Conservation (phyloP, 345 rosid species). For the Camelina hispida region DNA sequence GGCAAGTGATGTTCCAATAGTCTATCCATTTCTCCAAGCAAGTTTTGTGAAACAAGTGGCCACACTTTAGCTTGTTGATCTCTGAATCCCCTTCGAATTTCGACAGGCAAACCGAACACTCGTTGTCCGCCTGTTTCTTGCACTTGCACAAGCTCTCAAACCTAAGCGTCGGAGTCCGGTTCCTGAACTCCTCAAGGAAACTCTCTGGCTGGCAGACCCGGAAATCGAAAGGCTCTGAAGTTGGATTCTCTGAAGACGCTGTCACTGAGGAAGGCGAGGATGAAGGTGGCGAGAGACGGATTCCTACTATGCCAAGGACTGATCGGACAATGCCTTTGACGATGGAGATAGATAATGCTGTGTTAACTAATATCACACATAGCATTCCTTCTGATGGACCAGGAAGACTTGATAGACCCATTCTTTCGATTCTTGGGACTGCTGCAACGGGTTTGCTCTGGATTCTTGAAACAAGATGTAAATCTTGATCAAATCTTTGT, state of each 20-base stretch:
- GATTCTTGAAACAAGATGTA: conserved; percentile 2
- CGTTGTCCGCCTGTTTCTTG: conserved; percentile 57
- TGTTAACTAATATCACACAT: conserved; percentile 76
- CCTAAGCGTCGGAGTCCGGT: conserved; percentile 56
- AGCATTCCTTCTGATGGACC: conserved; percentile 92
- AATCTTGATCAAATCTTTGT: conserved; percentile 16
- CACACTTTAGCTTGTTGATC: conserved; percentile 68
- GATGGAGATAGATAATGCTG: conserved; percentile 80
- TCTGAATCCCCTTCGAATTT: conserved; percentile 65
- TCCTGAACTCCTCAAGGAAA: conserved; percentile 71
- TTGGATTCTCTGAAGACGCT: conserved; percentile 35
- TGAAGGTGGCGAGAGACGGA: conserved; percentile 53
- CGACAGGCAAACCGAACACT: conserved; percentile 72
- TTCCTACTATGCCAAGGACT: conserved; percentile 69
- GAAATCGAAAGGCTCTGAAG: conserved; percentile 52
- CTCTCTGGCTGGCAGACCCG: conserved; percentile 48
- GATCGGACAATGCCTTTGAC: conserved; percentile 69
- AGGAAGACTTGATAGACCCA: conserved; percentile 92
- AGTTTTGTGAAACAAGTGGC: conserved; percentile 69
- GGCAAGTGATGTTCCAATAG: conserved; percentile 77
- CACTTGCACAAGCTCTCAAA: conserved; percentile 55
- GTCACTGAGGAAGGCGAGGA: conserved; percentile 43
- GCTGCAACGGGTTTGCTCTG: background rate
- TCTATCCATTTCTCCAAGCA: conserved; percentile 86
- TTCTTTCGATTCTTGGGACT: conserved; percentile 39